Percentiles rank a stretch among this genome's conserved stretches.
phyloP scores from a whole-genome alignment of 208 protist species.

The Leishmania guyanensis region DNA sequence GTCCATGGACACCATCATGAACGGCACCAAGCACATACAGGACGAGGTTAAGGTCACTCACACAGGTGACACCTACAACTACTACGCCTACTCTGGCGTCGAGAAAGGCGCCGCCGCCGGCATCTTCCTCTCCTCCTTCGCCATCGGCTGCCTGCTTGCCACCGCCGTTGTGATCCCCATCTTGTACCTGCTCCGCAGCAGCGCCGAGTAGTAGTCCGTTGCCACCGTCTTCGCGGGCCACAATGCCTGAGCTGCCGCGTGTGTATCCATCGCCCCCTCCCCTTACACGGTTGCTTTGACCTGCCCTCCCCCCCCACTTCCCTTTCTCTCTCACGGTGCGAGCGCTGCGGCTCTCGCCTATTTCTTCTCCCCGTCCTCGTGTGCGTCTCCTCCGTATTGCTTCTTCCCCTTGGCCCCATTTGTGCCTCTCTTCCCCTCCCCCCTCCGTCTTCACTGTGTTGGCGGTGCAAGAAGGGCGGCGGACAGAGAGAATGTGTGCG shows the following conservation, averaged over 20 bases:
- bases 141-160: constrained; percentile 17
- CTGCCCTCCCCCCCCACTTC: neutral
- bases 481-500: neutral
- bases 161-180: constrained; percentile 8
- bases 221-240: neutral
- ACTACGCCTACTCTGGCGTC: constrained; percentile 26
- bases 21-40: constrained; percentile 17
- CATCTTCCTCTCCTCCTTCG: constrained; percentile 23
- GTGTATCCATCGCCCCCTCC: neutral
- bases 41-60: constrained; percentile 12
- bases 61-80: constrained; percentile 29
- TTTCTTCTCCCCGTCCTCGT: no score
- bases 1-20: constrained; percentile 21
- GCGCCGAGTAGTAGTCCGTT: neutral
- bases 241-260: neutral
- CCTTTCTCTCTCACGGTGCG: no score
- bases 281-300: neutral
- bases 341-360: neutral
- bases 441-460: neutral
- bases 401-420: neutral
- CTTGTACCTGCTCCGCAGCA: neutral
- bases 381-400: no score
- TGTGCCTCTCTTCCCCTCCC: neutral
- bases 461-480: neutral
- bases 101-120: constrained; percentile 15